Evolutionary conservation across 164 flowering plant species (phyloP).

Genomic region (Vitis amurensis): DNA sequence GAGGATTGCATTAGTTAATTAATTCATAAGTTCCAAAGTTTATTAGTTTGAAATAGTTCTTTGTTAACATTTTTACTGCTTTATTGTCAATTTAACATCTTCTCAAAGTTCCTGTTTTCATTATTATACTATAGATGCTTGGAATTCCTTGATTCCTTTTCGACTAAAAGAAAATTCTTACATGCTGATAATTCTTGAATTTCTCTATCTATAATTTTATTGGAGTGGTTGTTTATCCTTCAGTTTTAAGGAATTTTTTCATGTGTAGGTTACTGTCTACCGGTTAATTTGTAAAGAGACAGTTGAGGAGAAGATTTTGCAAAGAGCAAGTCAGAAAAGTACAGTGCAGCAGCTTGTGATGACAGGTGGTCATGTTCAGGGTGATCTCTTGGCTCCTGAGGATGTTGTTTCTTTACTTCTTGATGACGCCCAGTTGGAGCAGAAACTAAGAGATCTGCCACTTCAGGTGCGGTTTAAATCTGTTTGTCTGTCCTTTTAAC

Average conservation of each 20-base stretch:
- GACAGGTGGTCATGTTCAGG: slow-evolving; percentile 97
- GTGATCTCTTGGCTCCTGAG: slow-evolving; percentile 89
- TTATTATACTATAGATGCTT: too few species aligned
- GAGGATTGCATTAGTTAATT: too few species aligned
- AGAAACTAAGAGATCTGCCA: slow-evolving; percentile 79
- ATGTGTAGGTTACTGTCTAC: slow-evolving; percentile 83
- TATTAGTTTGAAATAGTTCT: too few species aligned
- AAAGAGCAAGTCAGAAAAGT: slow-evolving; percentile 93
- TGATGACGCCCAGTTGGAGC: slow-evolving; percentile 93
- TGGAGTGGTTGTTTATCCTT: background rate
- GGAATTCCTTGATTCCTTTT: too few species aligned
- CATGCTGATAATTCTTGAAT: background rate
- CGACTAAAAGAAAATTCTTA: too few species aligned
- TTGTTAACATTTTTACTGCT: too few species aligned
- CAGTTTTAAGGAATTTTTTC: background rate
- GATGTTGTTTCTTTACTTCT: slow-evolving; percentile 92
- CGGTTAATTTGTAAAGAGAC: slow-evolving; percentile 97
- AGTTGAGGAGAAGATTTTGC: slow-evolving; percentile 96
- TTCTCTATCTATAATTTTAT: background rate
- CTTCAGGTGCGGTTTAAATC: slow-evolving; percentile 47
- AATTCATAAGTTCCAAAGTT: too few species aligned
- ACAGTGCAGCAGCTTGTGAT: slow-evolving; percentile 94
- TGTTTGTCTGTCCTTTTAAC: background rate
- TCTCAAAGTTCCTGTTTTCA: too few species aligned
- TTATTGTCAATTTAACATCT: too few species aligned